Base-by-base conservation (phyloP, 148 eudicot species). In the Beta vulgaris region DNA sequence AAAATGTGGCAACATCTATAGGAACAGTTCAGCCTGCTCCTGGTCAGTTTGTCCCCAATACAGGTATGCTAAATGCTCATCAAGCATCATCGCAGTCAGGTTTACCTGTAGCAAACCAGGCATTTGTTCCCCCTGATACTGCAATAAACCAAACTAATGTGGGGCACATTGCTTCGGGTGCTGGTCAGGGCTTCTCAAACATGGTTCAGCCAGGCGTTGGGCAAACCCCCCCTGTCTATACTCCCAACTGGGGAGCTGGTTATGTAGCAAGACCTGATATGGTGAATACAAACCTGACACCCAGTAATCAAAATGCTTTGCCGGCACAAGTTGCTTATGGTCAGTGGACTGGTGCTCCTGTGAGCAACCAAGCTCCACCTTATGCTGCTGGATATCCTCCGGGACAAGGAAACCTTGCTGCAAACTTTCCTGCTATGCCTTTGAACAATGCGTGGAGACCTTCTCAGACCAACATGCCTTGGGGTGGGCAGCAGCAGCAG, bases 341-440 rank as follows among this genome's bases (percentile, higher is more conserved):
- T 76, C 86, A 84, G n/a, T 94, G 95, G 98, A 77, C 80, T 55
- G 74, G 76, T 70, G 76, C 77, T 77, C 53, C 85, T 64, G 63
- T 82, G 23, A 74, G 34, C 55, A 84, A 71, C 73, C 84, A 76
- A 68, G 74, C 77, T 68, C 57, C 77, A 21, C 53, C 78, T 10
- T 73, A 84, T 75, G 70, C 69, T 73, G 64, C 80, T n/a, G 89
- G 80, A 51, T 93, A 88, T 73, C 81, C 83, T 71, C 83, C 84
- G 26, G 46, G 36, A 10, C 68, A 81, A 48, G 91, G 85, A 73
- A 87, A 77, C 71, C 28, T 82, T 4, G 75, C 77, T 63, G 80
- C 85, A 40, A 85, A 84, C 74, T 69, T 85, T 55, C 55, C 90
- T 54, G 79, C 68, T 49, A 71, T 73, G 68, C 76, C 79, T 66